phyloP scores from a whole-genome alignment of 805 yeast species.

The Brettanomyces anomalus region DNA sequence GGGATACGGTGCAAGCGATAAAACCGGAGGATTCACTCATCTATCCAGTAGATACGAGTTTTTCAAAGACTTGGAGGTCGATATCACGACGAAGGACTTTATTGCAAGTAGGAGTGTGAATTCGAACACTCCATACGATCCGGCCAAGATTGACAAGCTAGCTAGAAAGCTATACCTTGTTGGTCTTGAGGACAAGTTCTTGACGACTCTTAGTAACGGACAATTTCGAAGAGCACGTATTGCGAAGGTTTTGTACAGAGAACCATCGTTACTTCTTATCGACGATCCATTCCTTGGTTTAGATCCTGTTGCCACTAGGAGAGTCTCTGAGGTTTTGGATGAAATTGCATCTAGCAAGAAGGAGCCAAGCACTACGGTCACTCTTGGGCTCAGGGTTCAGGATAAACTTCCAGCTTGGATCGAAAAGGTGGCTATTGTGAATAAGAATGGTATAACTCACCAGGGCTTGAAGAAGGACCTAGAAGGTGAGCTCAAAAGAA shows the following conservation, averaged over 20 bases:
- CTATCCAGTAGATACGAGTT: constrained; percentile 84
- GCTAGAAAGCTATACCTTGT: constrained; percentile 43
- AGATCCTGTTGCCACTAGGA: constrained; percentile 61
- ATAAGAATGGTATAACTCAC: constrained; percentile 40
- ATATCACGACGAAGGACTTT: constrained; percentile 55
- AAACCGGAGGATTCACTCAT: constrained; percentile 49
- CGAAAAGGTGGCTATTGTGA: constrained; percentile 58
- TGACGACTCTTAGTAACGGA: constrained; percentile 85
- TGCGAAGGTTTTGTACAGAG: constrained; percentile 59
- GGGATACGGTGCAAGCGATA: constrained; percentile 29
- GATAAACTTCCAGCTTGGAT: constrained; percentile 78
- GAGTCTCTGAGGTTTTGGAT: constrained; percentile 48
- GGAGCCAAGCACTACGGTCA: constrained; percentile 37
- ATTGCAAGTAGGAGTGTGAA: constrained; percentile 48
- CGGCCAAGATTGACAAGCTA: constrained; percentile 31
- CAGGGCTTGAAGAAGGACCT: constrained; percentile 37
- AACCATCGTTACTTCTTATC: constrained; percentile 59
- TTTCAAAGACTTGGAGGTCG: constrained; percentile 69
- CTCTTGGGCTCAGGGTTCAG: constrained; percentile 69
- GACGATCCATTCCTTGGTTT: constrained; percentile 93
- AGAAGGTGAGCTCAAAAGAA: constrained; percentile 11
- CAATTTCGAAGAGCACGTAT: constrained; percentile 86
- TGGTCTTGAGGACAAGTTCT: constrained; percentile 62
- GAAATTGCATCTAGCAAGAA: constrained; percentile 9
- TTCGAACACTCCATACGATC: constrained; percentile 28